These are phyloP conservation scores for Carex kokanica DNA, from an alignment of 176 grass and related monocot genomes.

Conservation along the genomic window DNA sequence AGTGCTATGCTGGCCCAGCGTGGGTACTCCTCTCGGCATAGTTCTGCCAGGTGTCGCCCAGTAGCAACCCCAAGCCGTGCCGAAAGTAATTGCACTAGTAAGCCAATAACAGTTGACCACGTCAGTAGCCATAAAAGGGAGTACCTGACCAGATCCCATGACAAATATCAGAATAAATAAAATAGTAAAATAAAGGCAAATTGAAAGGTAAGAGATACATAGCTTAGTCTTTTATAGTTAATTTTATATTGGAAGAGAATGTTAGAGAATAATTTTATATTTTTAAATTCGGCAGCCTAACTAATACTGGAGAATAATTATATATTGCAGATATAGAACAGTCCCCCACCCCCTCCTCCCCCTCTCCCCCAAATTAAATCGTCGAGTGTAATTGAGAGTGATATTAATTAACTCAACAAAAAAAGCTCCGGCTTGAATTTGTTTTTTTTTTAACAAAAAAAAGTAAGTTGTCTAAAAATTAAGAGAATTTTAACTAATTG, in stretches of 20 bases:
- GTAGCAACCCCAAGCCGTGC: conserved; percentile 36
- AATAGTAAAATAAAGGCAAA: not conserved
- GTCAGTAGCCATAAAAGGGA: conserved; percentile 42
- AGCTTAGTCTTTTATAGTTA: not conserved
- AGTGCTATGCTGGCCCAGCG: conserved; percentile 43
- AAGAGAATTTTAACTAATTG: not conserved
- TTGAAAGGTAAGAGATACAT: not conserved
- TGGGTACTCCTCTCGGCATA: conserved; percentile 70
- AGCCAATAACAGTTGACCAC: conserved; percentile 36
- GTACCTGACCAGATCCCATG: conserved; percentile 26
- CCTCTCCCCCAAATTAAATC: no score
- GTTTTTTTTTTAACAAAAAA: not conserved
- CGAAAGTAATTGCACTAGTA: conserved; percentile 39
- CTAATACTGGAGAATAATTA: not conserved
- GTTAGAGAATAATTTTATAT: not conserved
- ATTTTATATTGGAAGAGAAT: not conserved
- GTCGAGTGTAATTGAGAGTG: not conserved
- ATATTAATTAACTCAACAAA: not conserved
- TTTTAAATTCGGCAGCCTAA: not conserved
- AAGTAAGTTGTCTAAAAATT: not conserved
- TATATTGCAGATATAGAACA: not conserved
- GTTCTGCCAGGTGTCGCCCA: conserved; percentile 79
- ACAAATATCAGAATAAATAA: not conserved
- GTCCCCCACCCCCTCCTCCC: no score
- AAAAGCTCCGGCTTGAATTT: not conserved